A percentile compares a stretch with the other conserved stretches of the same genome.
Conservation (phyloP, 768 basidiomycete genomes). For the Ramaria rubella region DNA sequence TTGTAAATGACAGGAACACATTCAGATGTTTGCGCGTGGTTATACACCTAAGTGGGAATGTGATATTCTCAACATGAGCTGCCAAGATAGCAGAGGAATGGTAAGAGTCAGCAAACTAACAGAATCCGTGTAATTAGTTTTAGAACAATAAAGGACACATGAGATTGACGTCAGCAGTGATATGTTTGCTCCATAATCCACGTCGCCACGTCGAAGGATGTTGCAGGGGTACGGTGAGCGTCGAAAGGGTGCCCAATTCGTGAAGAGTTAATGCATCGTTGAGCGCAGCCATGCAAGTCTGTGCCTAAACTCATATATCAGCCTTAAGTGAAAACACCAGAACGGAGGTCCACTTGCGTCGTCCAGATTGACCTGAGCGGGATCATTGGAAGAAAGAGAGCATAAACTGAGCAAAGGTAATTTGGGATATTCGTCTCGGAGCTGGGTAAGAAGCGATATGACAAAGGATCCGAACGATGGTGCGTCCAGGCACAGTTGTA, state of each 20-base stretch:
- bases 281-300: conserved; percentile 39
- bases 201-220: conserved; percentile 38
- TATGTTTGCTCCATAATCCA: conserved; percentile 22
- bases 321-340: conserved; percentile 1
- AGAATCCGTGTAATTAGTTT: background rate
- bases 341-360: conserved; percentile 30
- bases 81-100: conserved; percentile 54
- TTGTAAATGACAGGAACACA: background rate
- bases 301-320: conserved; percentile 10
- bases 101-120: conserved; percentile 32
- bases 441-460: conserved; percentile 46
- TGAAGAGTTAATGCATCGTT: conserved; percentile 54
- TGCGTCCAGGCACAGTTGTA: conserved; percentile 50
- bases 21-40: background rate
- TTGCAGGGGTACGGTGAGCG: conserved; percentile 38
- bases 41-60: conserved; percentile 51
- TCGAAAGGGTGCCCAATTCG: conserved; percentile 41
- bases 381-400: conserved; percentile 43
- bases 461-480: conserved; percentile 61
- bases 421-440: conserved; percentile 66
- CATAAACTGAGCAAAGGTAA: conserved; percentile 52
- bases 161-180: conserved; percentile 22
- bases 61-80: conserved; percentile 50
- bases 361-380: conserved; percentile 28
- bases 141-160: conserved; percentile 15